phyloP scores from a whole-genome alignment of 2,329 filamentous ascomycete species.

The Diaporthe destruens region DNA sequence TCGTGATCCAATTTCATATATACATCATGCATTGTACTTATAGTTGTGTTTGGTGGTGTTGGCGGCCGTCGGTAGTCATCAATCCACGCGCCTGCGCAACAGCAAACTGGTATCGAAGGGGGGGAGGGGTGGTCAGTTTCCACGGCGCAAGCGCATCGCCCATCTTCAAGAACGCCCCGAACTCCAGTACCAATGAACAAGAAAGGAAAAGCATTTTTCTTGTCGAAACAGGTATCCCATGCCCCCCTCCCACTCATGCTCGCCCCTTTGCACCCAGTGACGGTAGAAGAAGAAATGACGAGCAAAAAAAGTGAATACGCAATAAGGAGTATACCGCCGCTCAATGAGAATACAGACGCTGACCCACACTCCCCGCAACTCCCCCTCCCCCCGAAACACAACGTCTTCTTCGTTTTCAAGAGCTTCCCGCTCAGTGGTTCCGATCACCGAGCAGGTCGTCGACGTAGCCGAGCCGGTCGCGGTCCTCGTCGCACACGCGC shows the following conservation, averaged over 20 bases:
- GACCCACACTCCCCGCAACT: no score
- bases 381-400: background rate
- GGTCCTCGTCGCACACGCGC: constrained; percentile 60
- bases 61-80: background rate
- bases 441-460: constrained; percentile 52
- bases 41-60: constrained; percentile 1
- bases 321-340: background rate
- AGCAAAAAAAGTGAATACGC: background rate
- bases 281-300: no score
- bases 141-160: background rate
- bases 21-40: constrained; percentile 23
- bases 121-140: background rate
- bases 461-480: constrained; percentile 59
- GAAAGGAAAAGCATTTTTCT: background rate
- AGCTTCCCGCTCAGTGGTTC: background rate
- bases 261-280: constrained; percentile 7
- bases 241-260: background rate
- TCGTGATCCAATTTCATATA: constrained; percentile 33
- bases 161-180: constrained; percentile 17
- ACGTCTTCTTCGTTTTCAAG: no score
- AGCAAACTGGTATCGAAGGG: constrained; percentile 12
- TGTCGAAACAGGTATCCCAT: constrained; percentile 9
- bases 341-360: background rate
- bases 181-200: constrained; percentile 23
- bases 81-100: background rate